Conservation (phyloP, 495 filamentous ascomycete species). For the Penicillium turbatum region DNA sequence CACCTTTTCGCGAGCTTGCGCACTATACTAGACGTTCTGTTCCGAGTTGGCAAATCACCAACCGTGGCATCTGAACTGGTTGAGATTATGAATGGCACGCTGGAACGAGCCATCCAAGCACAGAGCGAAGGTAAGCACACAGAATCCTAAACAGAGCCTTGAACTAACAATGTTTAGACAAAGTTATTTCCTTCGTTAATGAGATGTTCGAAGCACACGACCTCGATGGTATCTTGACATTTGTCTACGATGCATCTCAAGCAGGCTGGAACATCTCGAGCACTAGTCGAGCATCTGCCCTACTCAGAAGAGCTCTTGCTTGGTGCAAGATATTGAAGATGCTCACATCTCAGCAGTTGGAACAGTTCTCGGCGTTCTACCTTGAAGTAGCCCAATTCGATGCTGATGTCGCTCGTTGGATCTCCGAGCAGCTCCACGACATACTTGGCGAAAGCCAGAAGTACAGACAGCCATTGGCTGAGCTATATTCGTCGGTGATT, state of each 20-base stretch:
- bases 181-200: slow-evolving; percentile 20
- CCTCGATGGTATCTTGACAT: slow-evolving; percentile 25
- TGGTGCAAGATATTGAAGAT: slow-evolving; percentile 33
- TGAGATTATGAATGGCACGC: slow-evolving; percentile 38
- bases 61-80: slow-evolving; percentile 38
- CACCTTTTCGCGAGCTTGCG: slow-evolving; percentile 26
- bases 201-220: slow-evolving; percentile 27
- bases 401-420: slow-evolving; percentile 37
- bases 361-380: slow-evolving; percentile 23
- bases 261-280: slow-evolving; percentile 32
- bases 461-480: slow-evolving; percentile 22
- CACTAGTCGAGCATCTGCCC: slow-evolving; percentile 35
- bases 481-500: slow-evolving; percentile 33
- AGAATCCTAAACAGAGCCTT: background rate
- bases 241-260: slow-evolving; percentile 30
- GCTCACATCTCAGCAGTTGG: slow-evolving; percentile 17
- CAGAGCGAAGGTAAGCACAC: slow-evolving; percentile 26
- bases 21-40: slow-evolving; percentile 24
- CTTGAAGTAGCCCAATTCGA: slow-evolving; percentile 30
- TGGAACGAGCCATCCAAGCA: slow-evolving; percentile 33
- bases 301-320: slow-evolving; percentile 37
- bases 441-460: slow-evolving; percentile 18
- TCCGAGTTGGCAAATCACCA: slow-evolving; percentile 34
- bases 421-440: slow-evolving; percentile 32
- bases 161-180: slow-evolving; percentile 10